Base-by-base conservation (phyloP, 805 yeast species). In the Lachancea kluyveri region DNA sequence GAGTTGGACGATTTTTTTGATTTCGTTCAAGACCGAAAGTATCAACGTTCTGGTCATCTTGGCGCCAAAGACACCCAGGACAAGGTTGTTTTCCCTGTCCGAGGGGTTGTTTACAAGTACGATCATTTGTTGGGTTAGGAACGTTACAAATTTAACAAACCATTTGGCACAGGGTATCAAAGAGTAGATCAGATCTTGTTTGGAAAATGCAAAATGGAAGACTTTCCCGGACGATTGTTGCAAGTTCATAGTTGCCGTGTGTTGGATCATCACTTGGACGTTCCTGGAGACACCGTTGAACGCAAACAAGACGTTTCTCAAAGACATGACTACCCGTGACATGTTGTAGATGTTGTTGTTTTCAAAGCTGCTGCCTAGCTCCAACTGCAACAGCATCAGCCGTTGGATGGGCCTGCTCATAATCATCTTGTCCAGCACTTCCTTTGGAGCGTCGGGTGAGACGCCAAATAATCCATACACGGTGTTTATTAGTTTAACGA, bases 101-200 rank as follows among this genome's bases (percentile, higher is more conserved):
- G 30, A 26, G 4, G 45, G 46, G 11, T 41, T 36, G 28, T 33
- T 65, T 32, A 41, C 46, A 17, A 77, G 45, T 20, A 77, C 70
- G 15, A 79, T 49, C 20, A 81, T 57, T 42, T 90, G 95, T 54
- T 88, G 94, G 33, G 77, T 73, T 24, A 84, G 52, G 40, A 73
- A 76, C 1, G 79, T 74, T 33, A 85, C 65, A 39, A 85, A 73
- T 51, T 87, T 96, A 19, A 85, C 70, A 43, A 84, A 71, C 96
- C 96, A 90, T 46, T 85, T 74, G 6, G 82, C 74, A 23, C 81
- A 73, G 0, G 96, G 96, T n/a, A 84, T 57, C 8, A 77, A 63
- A 11, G 75, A 67, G 44, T 78, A 62, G 3, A 81, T 66, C 39
- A 75, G 66, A 44, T 80, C 87, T 21, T 78, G 79, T 42, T 86